Evolutionary conservation across 805 yeast genomes (phyloP).

Genomic region (Yamadazyma sp.): DNA sequence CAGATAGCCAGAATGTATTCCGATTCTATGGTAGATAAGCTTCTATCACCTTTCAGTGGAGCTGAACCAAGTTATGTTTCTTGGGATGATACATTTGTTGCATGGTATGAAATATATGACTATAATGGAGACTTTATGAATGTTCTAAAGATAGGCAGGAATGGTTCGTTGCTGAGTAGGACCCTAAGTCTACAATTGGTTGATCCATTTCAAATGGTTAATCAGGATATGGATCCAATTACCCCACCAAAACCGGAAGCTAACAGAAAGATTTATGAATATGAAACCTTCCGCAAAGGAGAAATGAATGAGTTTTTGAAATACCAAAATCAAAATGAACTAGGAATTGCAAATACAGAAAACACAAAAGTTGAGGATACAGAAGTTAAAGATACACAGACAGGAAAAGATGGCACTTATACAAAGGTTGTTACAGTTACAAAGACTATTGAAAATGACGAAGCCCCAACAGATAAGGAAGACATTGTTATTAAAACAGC

Average conservation of each 20-base stretch:
- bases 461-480: too few relatives aligned
- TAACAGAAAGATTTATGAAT: conserved; percentile 5
- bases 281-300: conserved; percentile 1
- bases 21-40: conserved; percentile 20
- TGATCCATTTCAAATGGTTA: conserved; percentile 30
- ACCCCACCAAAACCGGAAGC: conserved; percentile 13
- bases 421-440: too few relatives aligned
- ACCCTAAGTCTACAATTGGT: conserved; percentile 19
- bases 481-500: too few relatives aligned
- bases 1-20: conserved; percentile 19
- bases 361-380: too few relatives aligned
- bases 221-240: conserved; percentile 28
- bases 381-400: too few relatives aligned
- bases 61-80: background rate
- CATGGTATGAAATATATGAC: conserved; percentile 39
- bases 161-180: conserved; percentile 16
- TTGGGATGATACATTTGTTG: conserved; percentile 30
- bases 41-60: conserved; percentile 23
- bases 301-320: background rate
- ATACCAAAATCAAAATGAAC: too few relatives aligned
- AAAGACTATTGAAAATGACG: too few relatives aligned
- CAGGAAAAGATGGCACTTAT: too few relatives aligned
- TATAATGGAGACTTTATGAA: conserved; percentile 27
- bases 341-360: too few relatives aligned
- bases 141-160: conserved; percentile 23